Percentiles rank a stretch among this genome's conserved stretches.
Conservation (phyloP, 495 filamentous ascomycete genomes). For the Glarea lozoyensis region DNA sequence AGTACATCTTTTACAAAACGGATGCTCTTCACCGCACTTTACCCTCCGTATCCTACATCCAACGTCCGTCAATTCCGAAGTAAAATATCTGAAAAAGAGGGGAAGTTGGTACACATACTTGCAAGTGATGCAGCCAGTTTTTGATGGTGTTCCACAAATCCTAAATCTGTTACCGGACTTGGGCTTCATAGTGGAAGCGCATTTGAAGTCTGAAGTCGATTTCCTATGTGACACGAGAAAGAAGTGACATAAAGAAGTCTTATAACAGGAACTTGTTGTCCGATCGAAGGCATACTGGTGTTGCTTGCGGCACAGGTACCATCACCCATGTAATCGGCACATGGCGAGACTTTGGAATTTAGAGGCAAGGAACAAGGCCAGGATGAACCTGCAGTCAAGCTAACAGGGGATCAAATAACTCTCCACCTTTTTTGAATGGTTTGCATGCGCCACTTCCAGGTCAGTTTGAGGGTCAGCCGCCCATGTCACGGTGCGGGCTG, state of each 20-base stretch:
- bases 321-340: background rate
- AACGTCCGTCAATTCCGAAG: constrained; percentile 4
- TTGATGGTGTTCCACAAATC: constrained; percentile 7
- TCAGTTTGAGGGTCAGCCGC: no score
- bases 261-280: no score
- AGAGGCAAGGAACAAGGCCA: no score
- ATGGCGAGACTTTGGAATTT: constrained; percentile 3
- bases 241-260: background rate
- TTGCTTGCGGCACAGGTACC: background rate
- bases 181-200: constrained; percentile 3
- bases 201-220: no score
- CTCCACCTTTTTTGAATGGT: no score
- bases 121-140: constrained; percentile 4
- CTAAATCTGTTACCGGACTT: constrained; percentile 4
- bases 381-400: background rate
- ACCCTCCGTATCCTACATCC: constrained; percentile 27
- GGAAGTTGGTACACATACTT: background rate
- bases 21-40: constrained; percentile 36
- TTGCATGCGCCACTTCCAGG: no score
- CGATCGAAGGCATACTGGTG: no score
- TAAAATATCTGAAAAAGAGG: background rate
- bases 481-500: no score
- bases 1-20: constrained; percentile 31
- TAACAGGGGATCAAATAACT: no score
- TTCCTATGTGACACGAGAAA: no score